Evolutionary conservation across 768 basidiomycete genomes (phyloP).

Genomic region (Agaricus subrufescens): DNA sequence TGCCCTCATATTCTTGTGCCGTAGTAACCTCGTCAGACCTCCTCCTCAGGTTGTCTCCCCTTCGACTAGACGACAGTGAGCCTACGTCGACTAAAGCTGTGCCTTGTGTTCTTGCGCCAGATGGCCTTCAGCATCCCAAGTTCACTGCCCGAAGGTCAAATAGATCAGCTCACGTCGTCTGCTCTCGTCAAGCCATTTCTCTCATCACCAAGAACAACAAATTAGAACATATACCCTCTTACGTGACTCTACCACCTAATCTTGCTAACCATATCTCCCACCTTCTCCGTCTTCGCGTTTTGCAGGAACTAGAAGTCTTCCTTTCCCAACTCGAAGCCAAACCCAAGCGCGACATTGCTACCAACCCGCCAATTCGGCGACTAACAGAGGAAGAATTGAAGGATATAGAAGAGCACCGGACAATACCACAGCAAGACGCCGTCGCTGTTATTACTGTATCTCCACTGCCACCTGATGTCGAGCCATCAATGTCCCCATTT

Average conservation of each 20-base stretch:
- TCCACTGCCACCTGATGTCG: constrained; percentile 50
- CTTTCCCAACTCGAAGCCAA: constrained; percentile 33
- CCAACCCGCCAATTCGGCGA: constrained; percentile 46
- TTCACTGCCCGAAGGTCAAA: constrained; percentile 46
- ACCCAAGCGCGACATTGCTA: constrained; percentile 13
- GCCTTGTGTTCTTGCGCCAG: constrained; percentile 30
- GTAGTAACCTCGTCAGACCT: constrained; percentile 2
- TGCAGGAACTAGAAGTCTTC: constrained; percentile 71
- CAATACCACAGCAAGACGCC: constrained; percentile 47
- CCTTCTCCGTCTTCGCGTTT: constrained; percentile 63
- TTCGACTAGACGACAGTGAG: constrained; percentile 46
- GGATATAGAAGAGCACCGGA: constrained; percentile 38
- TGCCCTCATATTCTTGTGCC: background rate
- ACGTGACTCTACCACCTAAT: constrained; percentile 33
- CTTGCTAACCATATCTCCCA: constrained; percentile 56
- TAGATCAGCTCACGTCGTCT: constrained; percentile 50
- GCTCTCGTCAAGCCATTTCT: constrained; percentile 48
- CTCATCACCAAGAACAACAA: constrained; percentile 30
- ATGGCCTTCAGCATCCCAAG: constrained; percentile 64
- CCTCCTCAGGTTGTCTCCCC: constrained; percentile 27
- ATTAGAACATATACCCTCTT: constrained; percentile 25
- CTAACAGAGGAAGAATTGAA: constrained; percentile 62
- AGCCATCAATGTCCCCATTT: constrained; percentile 31
- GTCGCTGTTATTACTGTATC: constrained; percentile 69
- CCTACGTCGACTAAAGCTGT: background rate